Evolutionary conservation across 2,329 filamentous ascomycete genomes (phyloP), one percentile per base, ranked within the genome.

Genomic region (Aspergillus quadrilineatus): DNA sequence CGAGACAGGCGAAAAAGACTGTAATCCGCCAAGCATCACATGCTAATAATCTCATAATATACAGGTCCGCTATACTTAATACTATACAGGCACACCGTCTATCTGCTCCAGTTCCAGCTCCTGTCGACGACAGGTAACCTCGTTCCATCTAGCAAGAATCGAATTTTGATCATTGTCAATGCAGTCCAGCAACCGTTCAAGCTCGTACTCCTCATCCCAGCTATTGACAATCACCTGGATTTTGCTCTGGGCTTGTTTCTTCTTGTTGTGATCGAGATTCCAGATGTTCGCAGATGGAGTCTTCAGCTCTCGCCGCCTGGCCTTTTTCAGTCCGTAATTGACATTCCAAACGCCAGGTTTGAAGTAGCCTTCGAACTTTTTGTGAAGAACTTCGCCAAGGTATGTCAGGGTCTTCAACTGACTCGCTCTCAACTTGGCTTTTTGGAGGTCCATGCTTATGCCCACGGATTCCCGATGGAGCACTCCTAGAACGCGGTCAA

Each of bases 201-300:
- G 53, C 52, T 69, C 68, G 50, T 64, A 64, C 50, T 67, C 64
- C 58, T 69, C 68, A 45, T 70, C 67, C 68, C 68, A 70, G 12
- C 42, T 17, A 50, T 63, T 60, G 9, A 68, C 52, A 1, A 46
- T 49, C 41, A 59, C 52, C 10, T 17, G n/a, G 5, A 47, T 12
- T 30, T 9, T 14, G 8, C 26, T 34, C 44, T 14, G 4, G 5
- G 5, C 34, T 5, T 37, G 10, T 5, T 37, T 14, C 34, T 6
- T 32, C 6, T 34, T 34, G 30, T 7, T 9, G 34, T 5, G 2
- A 37, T 37, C 10, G 9, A 12, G 12, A 34, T 7, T 34, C 34
- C 34, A 37, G 12, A 14, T 14, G 14, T 37, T 14, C 4, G 10
- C 7, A 5, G 14, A 37, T 37, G 34, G 34, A 37, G 14, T 14